Base-by-base conservation (phyloP, 495 filamentous ascomycete species). In the Penicillium ochrochloron region DNA sequence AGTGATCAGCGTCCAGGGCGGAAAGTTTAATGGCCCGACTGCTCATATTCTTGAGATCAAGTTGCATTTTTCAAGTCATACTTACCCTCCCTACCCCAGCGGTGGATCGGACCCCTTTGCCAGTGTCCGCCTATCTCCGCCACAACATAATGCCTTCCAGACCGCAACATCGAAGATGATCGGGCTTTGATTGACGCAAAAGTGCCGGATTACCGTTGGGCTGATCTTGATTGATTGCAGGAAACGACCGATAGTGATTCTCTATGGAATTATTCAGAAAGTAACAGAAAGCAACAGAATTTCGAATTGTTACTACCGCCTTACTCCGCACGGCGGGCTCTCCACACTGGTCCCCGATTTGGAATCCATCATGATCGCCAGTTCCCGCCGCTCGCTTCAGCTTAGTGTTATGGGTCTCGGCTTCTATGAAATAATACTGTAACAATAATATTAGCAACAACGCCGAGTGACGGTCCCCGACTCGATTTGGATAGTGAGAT, bases 351-450 rank as follows among this genome's bases (percentile, higher is more conserved):
- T 25, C 41, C 50, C 33, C 52, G 61, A 61, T 66, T 61, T 61
- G 61, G 25, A 64, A 59, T 64, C 57, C 64, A 64, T 62, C 56
- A 64, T 59, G 67, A 70, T 70, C 67, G 54, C 56, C 67, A 35
- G 41, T 44, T 27, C 27, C 55, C 29, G 41, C 57, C 46, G 53
- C 53, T 69, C 57, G 62, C 59, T 65, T 41, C 46, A 59, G 61
- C 11, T 60, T 65, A 68, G 62, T 55, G 59, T 39, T 21, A 50
- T 52, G 54, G 59, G 33, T 15, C 46, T 42, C 56, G 27, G 61
- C 23, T 5, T 42, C 50, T 41, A 69, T 61, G 61, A 66, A 61
- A 60, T 55, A 39, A 60, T 55, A 39, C 48, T 63, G 19, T 23
- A 48, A 48, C 12, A 11, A 14, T 23, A 48, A 48, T 48, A 11